Conservation (phyloP, 2,329 filamentous ascomycete genomes). For the Ophiostoma piceae region DNA sequence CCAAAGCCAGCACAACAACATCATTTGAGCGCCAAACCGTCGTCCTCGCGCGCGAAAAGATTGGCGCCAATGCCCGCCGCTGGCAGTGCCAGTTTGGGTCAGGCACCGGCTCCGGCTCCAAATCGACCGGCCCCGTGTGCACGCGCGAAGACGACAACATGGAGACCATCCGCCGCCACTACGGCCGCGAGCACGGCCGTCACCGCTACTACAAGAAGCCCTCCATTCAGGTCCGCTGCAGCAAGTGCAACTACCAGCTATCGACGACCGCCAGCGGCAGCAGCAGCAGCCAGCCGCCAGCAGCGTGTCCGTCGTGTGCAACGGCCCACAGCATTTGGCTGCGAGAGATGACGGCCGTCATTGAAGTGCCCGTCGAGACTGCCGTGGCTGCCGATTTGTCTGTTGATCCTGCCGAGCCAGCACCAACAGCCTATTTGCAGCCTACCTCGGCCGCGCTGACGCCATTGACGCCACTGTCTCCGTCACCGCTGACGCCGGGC, state of each 20-base stretch:
- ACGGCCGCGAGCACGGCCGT: slow-evolving; percentile 28
- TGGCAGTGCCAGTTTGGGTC: slow-evolving; percentile 27
- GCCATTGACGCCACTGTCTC: neutral
- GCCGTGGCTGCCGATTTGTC: neutral
- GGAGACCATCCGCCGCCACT: slow-evolving; percentile 28
- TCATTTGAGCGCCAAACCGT: slow-evolving; percentile 22
- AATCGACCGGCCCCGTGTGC: slow-evolving; percentile 20
- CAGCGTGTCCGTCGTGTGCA: slow-evolving; percentile 21
- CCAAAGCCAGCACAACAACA: no score
- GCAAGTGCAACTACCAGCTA: slow-evolving; percentile 15
- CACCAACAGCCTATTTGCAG: neutral
- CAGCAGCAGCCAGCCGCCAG: slow-evolving; percentile 9
- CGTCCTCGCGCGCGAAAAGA: slow-evolving; percentile 24
- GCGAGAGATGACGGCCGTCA: slow-evolving; percentile 23
- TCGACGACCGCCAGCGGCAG: neutral
- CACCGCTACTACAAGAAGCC: slow-evolving; percentile 25
- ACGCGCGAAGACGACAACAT: slow-evolving; percentile 26
- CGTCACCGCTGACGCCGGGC: neutral
- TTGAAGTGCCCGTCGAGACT: slow-evolving; percentile 24
- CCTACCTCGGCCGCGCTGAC: neutral
- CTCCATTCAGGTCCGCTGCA: slow-evolving; percentile 18
- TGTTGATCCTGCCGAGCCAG: no score
- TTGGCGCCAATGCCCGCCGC: slow-evolving; percentile 20
- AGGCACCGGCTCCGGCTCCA: neutral
- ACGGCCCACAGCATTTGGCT: slow-evolving; percentile 21